phyloP scores from a whole-genome alignment of 176 grass and related monocot species.

The Tillandsia leiboldiana region DNA sequence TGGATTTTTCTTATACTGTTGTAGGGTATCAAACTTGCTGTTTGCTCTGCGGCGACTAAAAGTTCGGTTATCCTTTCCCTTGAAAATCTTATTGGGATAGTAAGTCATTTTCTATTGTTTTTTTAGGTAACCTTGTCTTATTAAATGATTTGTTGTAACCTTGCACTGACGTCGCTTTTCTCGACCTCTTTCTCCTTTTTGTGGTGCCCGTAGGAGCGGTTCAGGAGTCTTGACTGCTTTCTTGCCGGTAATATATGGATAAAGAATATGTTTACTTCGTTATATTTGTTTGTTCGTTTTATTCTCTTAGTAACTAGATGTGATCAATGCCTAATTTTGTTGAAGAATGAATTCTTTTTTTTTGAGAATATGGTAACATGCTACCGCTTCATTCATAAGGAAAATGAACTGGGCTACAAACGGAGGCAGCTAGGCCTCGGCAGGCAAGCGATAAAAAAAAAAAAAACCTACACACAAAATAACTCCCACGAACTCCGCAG shows the following conservation, averaged over 20 bases:
- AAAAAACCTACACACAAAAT: too few relatives aligned
- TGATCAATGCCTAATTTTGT: not conserved
- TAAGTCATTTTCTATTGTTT: conserved; percentile 35
- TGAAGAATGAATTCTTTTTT: conserved; percentile 6
- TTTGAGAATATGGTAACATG: too few relatives aligned
- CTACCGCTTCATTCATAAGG: too few relatives aligned
- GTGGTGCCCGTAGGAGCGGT: conserved; percentile 56
- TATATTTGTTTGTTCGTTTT: not conserved
- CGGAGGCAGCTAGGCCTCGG: too few relatives aligned
- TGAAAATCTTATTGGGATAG: conserved; percentile 87
- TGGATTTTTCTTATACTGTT: conserved; percentile 26
- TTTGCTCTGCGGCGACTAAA: conserved; percentile 98
- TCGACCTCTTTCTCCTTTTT: conserved; percentile 5
- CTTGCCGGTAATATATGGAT: conserved; percentile 55
- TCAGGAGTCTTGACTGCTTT: conserved; percentile 83
- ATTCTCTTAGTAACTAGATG: not conserved
- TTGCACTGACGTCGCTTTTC: conserved; percentile 5
- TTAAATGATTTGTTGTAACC: not conserved
- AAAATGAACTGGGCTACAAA: too few relatives aligned
- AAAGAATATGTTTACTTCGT: conserved; percentile 1
- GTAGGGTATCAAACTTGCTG: conserved; percentile 90
- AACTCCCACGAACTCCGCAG: too few relatives aligned
- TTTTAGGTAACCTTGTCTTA: conserved; percentile 18
- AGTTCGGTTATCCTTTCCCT: conserved; percentile 80
- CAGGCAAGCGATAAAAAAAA: too few relatives aligned